Conservation (phyloP, 345 rosid species). For the Linum trigynum region DNA sequence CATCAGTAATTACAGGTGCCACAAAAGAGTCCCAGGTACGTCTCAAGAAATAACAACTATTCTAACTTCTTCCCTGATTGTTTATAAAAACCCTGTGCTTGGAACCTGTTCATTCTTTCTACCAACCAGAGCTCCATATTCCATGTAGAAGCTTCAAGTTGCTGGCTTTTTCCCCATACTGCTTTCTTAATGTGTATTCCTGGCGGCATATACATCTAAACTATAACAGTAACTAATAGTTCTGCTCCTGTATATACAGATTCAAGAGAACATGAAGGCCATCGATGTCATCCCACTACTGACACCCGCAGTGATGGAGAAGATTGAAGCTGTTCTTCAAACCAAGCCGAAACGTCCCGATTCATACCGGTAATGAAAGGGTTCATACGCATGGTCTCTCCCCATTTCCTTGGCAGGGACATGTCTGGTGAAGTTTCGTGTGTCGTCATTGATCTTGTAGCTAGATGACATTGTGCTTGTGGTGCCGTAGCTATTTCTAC, state of each 20-base stretch:
- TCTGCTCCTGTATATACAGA: slow-evolving; percentile 27
- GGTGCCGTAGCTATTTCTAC: too few relatives aligned
- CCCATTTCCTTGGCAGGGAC: neutral
- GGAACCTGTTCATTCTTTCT: neutral
- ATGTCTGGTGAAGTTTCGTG: neutral
- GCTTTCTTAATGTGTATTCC: neutral
- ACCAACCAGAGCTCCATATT: neutral
- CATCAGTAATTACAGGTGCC: slow-evolving; percentile 93
- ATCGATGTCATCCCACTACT: slow-evolving; percentile 70
- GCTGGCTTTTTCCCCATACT: neutral
- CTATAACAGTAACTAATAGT: neutral
- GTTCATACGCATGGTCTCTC: neutral
- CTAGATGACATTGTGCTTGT: too few relatives aligned
- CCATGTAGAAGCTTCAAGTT: neutral
- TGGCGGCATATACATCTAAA: neutral
- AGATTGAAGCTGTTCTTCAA: slow-evolving; percentile 74
- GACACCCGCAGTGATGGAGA: slow-evolving; percentile 83
- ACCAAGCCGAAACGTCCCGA: slow-evolving; percentile 87
- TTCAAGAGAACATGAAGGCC: slow-evolving; percentile 98
- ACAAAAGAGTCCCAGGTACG: slow-evolving; percentile 94
- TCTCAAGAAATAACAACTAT: neutral
- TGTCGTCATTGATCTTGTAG: neutral
- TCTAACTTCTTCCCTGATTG: neutral
- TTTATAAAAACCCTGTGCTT: neutral
- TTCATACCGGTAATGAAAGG: slow-evolving; percentile 45